These are phyloP conservation scores for Solanum etuberosum DNA, from an alignment of 257 asterid genomes.

Conservation along the genomic window DNA sequence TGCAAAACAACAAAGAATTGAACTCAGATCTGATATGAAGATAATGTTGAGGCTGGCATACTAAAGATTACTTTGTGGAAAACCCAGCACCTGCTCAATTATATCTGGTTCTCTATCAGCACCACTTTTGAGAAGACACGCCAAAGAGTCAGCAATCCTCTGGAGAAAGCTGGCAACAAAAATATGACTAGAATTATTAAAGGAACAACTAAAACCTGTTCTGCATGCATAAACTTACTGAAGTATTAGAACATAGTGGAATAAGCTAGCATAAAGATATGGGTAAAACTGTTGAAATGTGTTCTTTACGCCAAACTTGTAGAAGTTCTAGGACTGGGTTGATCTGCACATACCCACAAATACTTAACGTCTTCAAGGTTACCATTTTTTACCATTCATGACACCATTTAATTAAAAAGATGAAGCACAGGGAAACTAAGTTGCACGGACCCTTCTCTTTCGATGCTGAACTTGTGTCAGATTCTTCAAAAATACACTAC, in stretches of 20 bases:
- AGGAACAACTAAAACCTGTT: background rate
- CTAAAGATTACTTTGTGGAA: background rate
- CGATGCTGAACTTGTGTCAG: background rate
- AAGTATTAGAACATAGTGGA: background rate
- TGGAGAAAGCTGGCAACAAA: slow-evolving; percentile 57
- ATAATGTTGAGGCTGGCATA: background rate
- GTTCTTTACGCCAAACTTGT: background rate
- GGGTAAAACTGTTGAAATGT: background rate
- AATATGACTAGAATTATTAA: background rate
- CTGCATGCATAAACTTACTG: background rate
- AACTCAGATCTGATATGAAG: background rate
- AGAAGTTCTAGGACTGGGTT: background rate
- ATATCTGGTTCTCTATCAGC: slow-evolving; percentile 89
- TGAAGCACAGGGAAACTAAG: background rate
- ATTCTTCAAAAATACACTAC: background rate
- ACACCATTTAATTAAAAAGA: background rate
- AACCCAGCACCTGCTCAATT: slow-evolving; percentile 61
- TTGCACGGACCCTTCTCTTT: background rate
- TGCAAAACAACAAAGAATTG: slow-evolving; percentile 18
- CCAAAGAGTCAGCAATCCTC: slow-evolving; percentile 44
- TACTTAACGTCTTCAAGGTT: background rate
- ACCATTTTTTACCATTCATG: background rate
- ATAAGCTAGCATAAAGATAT: background rate
- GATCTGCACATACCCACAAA: background rate
- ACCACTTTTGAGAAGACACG: slow-evolving; percentile 61